These are phyloP conservation scores for Rosa rugosa DNA, from an alignment of 306 rosid species.

Conservation along the genomic window DNA sequence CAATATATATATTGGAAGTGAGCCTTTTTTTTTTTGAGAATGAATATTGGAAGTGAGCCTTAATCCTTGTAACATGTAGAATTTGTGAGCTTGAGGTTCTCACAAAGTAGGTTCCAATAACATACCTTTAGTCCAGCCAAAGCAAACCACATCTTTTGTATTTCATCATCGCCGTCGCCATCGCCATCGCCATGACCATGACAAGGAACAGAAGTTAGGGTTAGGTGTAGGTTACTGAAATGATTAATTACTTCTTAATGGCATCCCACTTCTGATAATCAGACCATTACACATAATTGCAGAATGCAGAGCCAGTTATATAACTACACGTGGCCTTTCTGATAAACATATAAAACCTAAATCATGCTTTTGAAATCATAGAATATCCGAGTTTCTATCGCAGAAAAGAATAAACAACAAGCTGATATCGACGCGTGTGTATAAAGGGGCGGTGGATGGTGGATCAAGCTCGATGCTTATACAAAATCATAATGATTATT, in stretches of 20 bases:
- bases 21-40: too few species aligned
- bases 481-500: background rate
- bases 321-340: background rate
- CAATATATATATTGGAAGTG: background rate
- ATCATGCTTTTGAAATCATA: background rate
- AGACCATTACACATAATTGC: background rate
- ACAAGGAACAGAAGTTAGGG: background rate
- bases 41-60: background rate
- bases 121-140: background rate
- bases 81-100: background rate
- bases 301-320: background rate
- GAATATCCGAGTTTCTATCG: background rate
- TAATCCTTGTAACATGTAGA: background rate
- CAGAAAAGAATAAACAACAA: background rate
- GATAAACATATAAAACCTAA: background rate
- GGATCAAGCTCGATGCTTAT: background rate
- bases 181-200: background rate
- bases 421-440: slow-evolving; percentile 13
- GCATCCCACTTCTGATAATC: background rate
- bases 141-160: background rate
- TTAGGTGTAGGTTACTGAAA: background rate
- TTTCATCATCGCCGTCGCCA: background rate
- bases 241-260: background rate
- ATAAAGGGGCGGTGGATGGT: slow-evolving; percentile 16
- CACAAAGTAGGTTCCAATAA: background rate